These are phyloP conservation scores for Cladorrhinum sp. DNA, from an alignment of 2,329 filamentous ascomycete species.

Conservation along the genomic window DNA sequence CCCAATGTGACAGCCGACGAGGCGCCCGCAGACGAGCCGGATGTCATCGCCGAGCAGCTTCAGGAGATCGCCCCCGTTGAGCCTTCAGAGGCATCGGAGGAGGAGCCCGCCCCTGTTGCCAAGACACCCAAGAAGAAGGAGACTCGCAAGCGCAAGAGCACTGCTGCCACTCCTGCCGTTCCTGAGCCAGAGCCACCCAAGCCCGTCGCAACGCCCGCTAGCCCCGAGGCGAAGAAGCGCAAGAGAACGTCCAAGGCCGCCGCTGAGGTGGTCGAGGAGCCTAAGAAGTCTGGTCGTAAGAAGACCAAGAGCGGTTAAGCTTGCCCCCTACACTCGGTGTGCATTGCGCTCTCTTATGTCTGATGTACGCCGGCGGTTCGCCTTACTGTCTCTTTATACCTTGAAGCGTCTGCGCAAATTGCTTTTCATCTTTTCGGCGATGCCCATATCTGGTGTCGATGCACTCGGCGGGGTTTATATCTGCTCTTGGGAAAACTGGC, in stretches of 20 bases:
- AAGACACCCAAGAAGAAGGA: constrained; percentile 59
- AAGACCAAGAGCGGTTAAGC: constrained; percentile 47
- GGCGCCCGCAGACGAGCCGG: constrained; percentile 47
- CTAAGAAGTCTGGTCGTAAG: constrained; percentile 59
- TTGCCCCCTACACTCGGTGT: constrained; percentile 15
- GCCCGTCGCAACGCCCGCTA: constrained; percentile 44
- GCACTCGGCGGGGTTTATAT: neutral
- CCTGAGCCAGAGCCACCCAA: constrained; percentile 42
- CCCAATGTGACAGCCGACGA: constrained; percentile 47
- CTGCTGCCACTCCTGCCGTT: constrained; percentile 40
- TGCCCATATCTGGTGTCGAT: no score
- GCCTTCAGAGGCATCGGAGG: constrained; percentile 39
- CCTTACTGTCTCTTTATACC: constrained; percentile 32
- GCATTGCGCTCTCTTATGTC: constrained; percentile 26
- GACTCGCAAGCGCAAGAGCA: constrained; percentile 55
- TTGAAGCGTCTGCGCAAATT: constrained; percentile 14
- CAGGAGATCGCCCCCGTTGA: constrained; percentile 41
- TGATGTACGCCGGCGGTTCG: constrained; percentile 24
- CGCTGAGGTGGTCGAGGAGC: constrained; percentile 53
- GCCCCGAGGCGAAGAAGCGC: constrained; percentile 63
- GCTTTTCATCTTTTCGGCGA: constrained; percentile 21
- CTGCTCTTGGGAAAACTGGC: neutral
- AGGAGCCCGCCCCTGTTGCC: constrained; percentile 38
- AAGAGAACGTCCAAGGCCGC: constrained; percentile 57
- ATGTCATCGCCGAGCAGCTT: constrained; percentile 59